Percentiles rank a stretch among this genome's conserved stretches.
These are phyloP conservation scores for Henckelia pumila DNA, from an alignment of 257 asterid species.

Conservation along the genomic window DNA sequence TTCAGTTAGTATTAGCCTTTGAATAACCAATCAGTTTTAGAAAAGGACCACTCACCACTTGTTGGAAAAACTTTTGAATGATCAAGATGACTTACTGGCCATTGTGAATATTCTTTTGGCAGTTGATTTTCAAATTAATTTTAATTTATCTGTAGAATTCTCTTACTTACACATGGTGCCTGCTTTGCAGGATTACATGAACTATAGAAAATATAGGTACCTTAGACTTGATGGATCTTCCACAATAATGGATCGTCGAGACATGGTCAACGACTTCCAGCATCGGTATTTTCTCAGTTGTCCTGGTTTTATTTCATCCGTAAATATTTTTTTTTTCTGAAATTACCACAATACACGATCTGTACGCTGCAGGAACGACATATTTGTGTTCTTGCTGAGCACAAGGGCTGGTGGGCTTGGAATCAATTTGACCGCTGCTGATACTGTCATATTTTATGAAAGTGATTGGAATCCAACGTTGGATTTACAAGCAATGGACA, in stretches of 20 bases:
- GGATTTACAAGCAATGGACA: constrained; percentile 97
- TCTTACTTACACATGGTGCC: constrained; percentile 9
- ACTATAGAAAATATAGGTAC: constrained; percentile 80
- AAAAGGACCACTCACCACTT: too few relatives aligned
- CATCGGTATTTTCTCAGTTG: constrained; percentile 57
- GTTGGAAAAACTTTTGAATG: too few relatives aligned
- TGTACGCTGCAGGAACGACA: constrained; percentile 56
- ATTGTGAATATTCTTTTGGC: too few relatives aligned
- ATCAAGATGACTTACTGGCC: too few relatives aligned
- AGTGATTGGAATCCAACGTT: constrained; percentile 99
- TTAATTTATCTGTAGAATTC: neutral
- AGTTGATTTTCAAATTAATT: too few relatives aligned
- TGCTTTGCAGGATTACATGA: constrained; percentile 86
- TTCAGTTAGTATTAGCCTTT: too few relatives aligned
- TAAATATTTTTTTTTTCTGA: constrained; percentile 14
- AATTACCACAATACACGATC: constrained; percentile 14
- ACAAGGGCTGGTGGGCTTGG: constrained; percentile 99
- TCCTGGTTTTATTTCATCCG: constrained; percentile 1
- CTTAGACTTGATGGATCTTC: constrained; percentile 98
- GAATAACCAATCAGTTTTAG: too few relatives aligned
- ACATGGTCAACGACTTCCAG: constrained; percentile 99
- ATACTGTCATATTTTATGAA: constrained; percentile 95
- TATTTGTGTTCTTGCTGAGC: constrained; percentile 93
- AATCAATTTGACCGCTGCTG: constrained; percentile 95
- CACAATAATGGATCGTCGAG: constrained; percentile 89